Conservation (phyloP, 345 rosid genomes). For the Acer yangbiense region DNA sequence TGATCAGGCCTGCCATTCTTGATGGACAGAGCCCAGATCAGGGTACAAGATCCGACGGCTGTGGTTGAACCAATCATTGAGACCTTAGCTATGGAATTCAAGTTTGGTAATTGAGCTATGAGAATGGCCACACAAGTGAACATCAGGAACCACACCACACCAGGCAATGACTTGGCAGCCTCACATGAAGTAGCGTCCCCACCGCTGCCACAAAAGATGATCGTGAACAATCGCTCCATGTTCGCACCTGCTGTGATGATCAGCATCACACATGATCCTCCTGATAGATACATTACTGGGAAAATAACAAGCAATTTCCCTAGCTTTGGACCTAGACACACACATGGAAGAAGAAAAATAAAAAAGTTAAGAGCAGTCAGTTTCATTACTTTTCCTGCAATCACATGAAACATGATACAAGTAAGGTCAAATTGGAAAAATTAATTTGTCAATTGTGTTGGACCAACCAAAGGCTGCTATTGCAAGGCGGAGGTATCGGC, state of each 20-base stretch:
- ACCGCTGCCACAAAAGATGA: background rate
- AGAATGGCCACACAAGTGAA: constrained; percentile 46
- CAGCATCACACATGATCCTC: constrained; percentile 50
- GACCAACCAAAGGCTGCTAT: constrained; percentile 51
- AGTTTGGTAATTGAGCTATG: constrained; percentile 48
- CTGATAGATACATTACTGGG: constrained; percentile 67
- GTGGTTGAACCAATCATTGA: constrained; percentile 45
- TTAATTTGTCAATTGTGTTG: too few species aligned
- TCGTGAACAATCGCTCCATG: constrained; percentile 31
- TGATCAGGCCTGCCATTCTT: constrained; percentile 22
- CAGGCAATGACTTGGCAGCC: constrained; percentile 26
- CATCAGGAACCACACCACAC: constrained; percentile 44
- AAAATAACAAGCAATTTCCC: constrained; percentile 53
- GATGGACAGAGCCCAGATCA: constrained; percentile 42
- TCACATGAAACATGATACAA: background rate
- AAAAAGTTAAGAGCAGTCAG: background rate
- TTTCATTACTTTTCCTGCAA: background rate
- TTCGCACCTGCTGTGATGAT: constrained; percentile 49
- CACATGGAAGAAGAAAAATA: background rate
- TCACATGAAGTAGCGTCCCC: constrained; percentile 10
- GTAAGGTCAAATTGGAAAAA: too few species aligned
- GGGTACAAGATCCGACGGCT: constrained; percentile 33
- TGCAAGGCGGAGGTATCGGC: constrained; percentile 55
- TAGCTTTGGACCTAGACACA: constrained; percentile 39
- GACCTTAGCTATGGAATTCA: constrained; percentile 43